These are phyloP conservation scores for Curvularia sp. DNA, from an alignment of 2,329 filamentous ascomycete genomes.

Conservation along the genomic window DNA sequence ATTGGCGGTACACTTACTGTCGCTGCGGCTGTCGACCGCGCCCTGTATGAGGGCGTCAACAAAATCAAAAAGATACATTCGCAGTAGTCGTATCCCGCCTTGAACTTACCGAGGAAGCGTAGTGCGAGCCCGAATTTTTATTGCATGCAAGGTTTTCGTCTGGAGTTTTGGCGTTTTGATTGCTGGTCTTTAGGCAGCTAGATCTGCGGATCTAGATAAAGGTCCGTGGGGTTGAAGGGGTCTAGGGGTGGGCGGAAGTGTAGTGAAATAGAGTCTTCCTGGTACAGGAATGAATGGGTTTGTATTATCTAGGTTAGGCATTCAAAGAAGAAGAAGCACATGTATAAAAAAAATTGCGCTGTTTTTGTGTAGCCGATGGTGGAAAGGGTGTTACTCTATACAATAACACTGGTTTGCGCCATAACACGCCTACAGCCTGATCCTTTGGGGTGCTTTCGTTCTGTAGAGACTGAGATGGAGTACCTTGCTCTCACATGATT, in stretches of 20 bases:
- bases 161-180: conserved; percentile 14
- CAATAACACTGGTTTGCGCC: too few species aligned
- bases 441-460: too few species aligned
- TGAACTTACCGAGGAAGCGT: not conserved
- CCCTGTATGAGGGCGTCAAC: conserved; percentile 85
- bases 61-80: conserved; percentile 86
- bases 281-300: not conserved
- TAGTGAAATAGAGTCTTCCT: not conserved
- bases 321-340: not conserved
- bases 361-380: not conserved
- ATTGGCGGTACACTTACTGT: conserved; percentile 95
- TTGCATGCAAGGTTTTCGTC: conserved; percentile 10
- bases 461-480: too few species aligned
- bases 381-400: not conserved
- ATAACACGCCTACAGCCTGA: too few species aligned
- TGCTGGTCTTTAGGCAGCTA: not conserved
- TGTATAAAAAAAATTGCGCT: not conserved
- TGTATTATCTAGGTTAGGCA: conserved; percentile 11
- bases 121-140: not conserved
- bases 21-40: conserved; percentile 89
- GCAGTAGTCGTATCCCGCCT: conserved; percentile 49
- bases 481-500: not conserved
- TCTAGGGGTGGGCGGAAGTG: not conserved
- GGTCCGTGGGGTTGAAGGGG: not conserved
- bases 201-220: conserved; percentile 1